phyloP scores from a whole-genome alignment of 148 eudicot genomes.

The Spergularia bocconei region DNA sequence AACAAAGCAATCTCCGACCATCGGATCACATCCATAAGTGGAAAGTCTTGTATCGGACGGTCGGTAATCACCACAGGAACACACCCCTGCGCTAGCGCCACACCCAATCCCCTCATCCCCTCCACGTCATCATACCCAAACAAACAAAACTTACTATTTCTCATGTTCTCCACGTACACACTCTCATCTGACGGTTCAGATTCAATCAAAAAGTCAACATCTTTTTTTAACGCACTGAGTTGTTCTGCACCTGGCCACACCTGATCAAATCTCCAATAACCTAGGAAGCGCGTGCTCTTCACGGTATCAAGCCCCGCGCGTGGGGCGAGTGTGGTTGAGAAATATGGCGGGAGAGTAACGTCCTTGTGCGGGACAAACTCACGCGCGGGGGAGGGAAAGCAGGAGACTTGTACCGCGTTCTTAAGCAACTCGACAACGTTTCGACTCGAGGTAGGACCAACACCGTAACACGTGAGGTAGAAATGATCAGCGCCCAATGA shows the following conservation, averaged over 20 bases:
- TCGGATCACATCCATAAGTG: constrained; percentile 72
- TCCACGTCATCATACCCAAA: constrained; percentile 44
- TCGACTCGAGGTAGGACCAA: constrained; percentile 44
- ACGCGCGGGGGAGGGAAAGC: constrained; percentile 52
- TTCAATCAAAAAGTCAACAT: constrained; percentile 45
- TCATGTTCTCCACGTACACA: neutral
- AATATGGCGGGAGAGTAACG: constrained; percentile 52
- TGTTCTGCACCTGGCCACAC: constrained; percentile 13
- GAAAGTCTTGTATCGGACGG: constrained; percentile 87
- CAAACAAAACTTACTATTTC: constrained; percentile 52
- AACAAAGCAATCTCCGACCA: constrained; percentile 76
- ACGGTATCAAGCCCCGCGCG: neutral
- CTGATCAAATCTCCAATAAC: constrained; percentile 26
- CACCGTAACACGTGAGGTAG: constrained; percentile 54
- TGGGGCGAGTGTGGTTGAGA: neutral
- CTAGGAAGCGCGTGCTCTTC: constrained; percentile 21
- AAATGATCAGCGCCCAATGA: constrained; percentile 87
- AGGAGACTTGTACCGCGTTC: constrained; percentile 60
- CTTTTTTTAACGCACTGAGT: constrained; percentile 30
- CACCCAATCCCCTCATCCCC: constrained; percentile 36
- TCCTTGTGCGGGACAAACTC: constrained; percentile 80
- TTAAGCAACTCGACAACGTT: constrained; percentile 73
- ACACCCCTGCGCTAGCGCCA: constrained; percentile 61
- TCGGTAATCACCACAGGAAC: constrained; percentile 79
- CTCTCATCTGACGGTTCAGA: constrained; percentile 34